Evolutionary conservation across 2,329 filamentous ascomycete species (phyloP), one percentile per base, ranked within the genome.

Genomic region (Colletotrichum filicis): DNA sequence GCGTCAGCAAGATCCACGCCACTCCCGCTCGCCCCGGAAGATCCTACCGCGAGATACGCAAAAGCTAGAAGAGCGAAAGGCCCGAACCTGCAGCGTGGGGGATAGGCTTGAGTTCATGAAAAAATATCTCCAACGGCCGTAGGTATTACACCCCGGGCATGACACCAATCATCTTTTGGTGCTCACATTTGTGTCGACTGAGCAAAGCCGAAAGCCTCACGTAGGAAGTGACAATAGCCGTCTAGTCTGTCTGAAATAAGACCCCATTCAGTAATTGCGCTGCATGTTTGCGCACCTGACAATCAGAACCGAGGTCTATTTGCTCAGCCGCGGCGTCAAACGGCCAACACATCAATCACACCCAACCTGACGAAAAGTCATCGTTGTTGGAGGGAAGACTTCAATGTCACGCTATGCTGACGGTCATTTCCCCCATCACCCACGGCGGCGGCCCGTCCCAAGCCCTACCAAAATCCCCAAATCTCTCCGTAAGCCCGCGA

Each of bases 301-400:
- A 4, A 28, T 61, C 37, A 26, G 16, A 32, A 60, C 66, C 46
- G 68, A 68, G 66, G 70, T 65, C 35, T 32, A 32, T 42, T 37
- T 52, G 32, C 66, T 68, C 60, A 61, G 66, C 70, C 70, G 70
- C 60, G 67, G 70, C 46, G 61, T 30, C 32, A 28, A 56, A 8
- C 70, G 46, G 66, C 70, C 66, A 73, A 73, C 70, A 37, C 70
- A 73, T 73, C 70, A 70, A 70, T 66, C 66, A 59, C 35, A 70
- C 60, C 70, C 66, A 26, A 19, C 24, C 35, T 46, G 22, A 22
- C 35, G 19, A 60, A 56, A 56, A 42, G 14, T 55, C 58, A 14
- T 42, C 16, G 16, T 35, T 14, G 55, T 59, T 35, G 42, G 26
- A 14, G 42, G 42, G 8, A 22, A 49, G 42, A 35, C 26, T 32